These are phyloP conservation scores for Pseudozyma hubeiensis DNA, from an alignment of 1,284 basidiomycete genomes.

Conservation along the genomic window DNA sequence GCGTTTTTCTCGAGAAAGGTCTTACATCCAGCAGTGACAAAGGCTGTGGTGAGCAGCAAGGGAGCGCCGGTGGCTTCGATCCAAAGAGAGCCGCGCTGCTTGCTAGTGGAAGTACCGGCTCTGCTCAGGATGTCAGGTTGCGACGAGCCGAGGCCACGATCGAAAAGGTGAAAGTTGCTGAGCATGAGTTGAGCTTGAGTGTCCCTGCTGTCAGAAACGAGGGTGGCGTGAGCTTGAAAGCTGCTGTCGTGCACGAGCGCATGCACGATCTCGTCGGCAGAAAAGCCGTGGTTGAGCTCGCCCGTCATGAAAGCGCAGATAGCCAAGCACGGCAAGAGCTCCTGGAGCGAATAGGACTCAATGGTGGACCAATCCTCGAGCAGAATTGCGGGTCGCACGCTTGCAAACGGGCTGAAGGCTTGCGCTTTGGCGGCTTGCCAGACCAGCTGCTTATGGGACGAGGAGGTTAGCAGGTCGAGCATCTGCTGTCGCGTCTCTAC, in stretches of 20 bases:
- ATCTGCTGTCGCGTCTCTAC: conserved; percentile 30
- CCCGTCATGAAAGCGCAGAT: conserved; percentile 47
- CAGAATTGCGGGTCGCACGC: conserved; percentile 35
- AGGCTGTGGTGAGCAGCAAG: conserved; percentile 39
- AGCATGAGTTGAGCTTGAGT: conserved; percentile 33
- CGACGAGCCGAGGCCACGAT: conserved; percentile 47
- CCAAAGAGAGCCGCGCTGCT: conserved; percentile 24
- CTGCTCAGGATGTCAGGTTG: conserved; percentile 32
- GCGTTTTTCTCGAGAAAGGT: conserved; percentile 48
- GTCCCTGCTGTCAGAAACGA: conserved; percentile 30
- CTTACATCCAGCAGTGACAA: conserved; percentile 47
- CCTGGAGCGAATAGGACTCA: conserved; percentile 42
- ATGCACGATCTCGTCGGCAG: conserved; percentile 37
- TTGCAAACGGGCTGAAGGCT: conserved; percentile 39
- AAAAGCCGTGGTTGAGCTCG: conserved; percentile 44
- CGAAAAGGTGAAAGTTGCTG: conserved; percentile 41
- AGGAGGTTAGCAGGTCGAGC: conserved; percentile 27
- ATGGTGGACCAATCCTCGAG: conserved; percentile 49
- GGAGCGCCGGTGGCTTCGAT: conserved; percentile 48
- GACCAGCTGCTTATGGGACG: conserved; percentile 21
- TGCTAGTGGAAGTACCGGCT: conserved; percentile 4
- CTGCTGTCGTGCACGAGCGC: conserved; percentile 22
- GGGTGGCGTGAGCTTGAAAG: conserved; percentile 14
- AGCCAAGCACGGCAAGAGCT: conserved; percentile 32
- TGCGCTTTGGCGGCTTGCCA: conserved; percentile 37